Base-by-base conservation (phyloP, 169 alveolate species). In the Plasmodium inui region DNA sequence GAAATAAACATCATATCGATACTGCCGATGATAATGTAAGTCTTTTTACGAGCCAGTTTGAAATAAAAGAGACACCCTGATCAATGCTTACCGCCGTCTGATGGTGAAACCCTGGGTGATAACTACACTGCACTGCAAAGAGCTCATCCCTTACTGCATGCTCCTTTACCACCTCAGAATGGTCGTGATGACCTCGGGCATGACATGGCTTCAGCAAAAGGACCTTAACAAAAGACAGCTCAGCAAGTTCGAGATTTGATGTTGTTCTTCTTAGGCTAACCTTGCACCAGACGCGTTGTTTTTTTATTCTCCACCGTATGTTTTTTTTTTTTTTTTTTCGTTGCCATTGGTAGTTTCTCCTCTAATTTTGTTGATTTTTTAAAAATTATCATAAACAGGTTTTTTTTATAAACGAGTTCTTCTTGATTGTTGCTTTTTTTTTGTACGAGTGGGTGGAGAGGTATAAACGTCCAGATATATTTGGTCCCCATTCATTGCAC, bases 191-290 rank as follows among this genome's bases (percentile, higher is more conserved):
- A 85, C 93, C 44, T 85, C 86, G 17, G 70, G 74, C 70, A 85
- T 85, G 86, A n/a, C 93, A 12, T 74, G 86, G 93, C 12, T 85
- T 74, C 93, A 85, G 26, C 93, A 85, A 39, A 74, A 73, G 55
- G n/a, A 22, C n/a, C 26, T 41, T 34, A 19, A 83, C 76, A 83
- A 83, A 83, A 73, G 39, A 76, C 79, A 85, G 12, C 30, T 6
- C 12, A 85, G 55, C 39, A 85, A 85, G 19, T 50, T 78, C 44
- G 86, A 74, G 28, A 28, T 53, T n/a, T 78, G 81, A 74, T 67
- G n/a, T 7, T 32, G 41, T 32, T 53, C 14, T 55, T 85, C 41
- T 46, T 8, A 50, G n/a, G 44, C 78, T 46, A 0, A 41, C 55
- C 44, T 28, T 83, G 70, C 46, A 57, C 44, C 53, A 41, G 34